Conservation (phyloP, 768 basidiomycete genomes). For the Suillus sp. region DNA sequence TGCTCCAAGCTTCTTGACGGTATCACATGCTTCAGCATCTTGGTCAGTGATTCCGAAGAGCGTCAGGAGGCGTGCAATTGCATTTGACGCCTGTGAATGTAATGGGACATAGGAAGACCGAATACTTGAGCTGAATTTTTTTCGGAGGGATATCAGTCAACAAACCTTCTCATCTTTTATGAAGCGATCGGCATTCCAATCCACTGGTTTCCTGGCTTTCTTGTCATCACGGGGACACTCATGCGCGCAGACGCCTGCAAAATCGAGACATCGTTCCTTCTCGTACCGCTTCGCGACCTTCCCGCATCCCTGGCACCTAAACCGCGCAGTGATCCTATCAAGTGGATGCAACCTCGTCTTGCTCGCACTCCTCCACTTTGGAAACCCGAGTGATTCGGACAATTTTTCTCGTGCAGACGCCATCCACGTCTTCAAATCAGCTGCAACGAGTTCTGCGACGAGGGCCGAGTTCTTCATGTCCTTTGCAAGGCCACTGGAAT, state of each 20-base stretch:
- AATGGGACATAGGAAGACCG: not conserved
- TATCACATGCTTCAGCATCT: slow-evolving; percentile 23
- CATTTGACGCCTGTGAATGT: slow-evolving; percentile 47
- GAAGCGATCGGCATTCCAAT: slow-evolving; percentile 57
- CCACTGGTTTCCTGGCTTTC: slow-evolving; percentile 27
- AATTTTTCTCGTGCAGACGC: slow-evolving; percentile 45
- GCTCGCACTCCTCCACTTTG: slow-evolving; percentile 52
- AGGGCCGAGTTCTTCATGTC: slow-evolving; percentile 32
- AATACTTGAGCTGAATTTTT: not conserved
- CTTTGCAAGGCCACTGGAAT: slow-evolving; percentile 23
- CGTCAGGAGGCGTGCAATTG: slow-evolving; percentile 41
- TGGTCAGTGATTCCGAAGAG: slow-evolving; percentile 35
- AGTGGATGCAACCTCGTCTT: slow-evolving; percentile 52
- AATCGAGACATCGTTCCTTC: slow-evolving; percentile 53
- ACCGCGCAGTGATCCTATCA: slow-evolving; percentile 59
- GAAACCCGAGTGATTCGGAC: slow-evolving; percentile 48
- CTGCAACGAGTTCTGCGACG: slow-evolving; percentile 39
- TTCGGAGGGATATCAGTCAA: not conserved
- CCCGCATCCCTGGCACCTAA: slow-evolving; percentile 56
- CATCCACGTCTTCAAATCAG: slow-evolving; percentile 54
- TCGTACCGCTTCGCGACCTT: slow-evolving; percentile 36
- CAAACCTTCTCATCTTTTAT: slow-evolving; percentile 59
- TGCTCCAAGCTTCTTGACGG: slow-evolving; percentile 28
- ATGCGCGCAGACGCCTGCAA: slow-evolving; percentile 60
- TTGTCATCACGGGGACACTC: slow-evolving; percentile 40